Base-by-base conservation (phyloP, 345 rosid species). In the Leavenworthia alabamica region DNA sequence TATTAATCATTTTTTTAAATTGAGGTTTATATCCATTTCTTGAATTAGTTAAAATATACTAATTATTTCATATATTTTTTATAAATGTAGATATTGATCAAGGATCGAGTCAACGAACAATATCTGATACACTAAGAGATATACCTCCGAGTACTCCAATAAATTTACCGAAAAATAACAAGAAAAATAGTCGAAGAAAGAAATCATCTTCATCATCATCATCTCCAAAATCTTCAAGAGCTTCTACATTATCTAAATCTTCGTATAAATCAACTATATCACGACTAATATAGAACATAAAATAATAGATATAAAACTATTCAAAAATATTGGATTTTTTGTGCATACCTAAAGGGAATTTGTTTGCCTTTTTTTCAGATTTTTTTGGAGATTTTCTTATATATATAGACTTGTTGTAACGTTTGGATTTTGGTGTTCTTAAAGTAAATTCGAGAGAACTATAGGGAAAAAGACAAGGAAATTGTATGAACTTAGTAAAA, bases 251-350 rank as follows among this genome's bases (percentile, higher is more conserved):
- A 9, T 71, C 70, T 36, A 71, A 71, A 49, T 71, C 75, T 63
- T 56, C 66, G 2, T 71, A 71, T 42, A 71, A 71, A 71, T 71
- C 70, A 41, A 64, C 66, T 42, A 49, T 71, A n/a, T 71, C 70
- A 0, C 60, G 55, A 64, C 20, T 71, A 71, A 57, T 48, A 4
- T 71, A 71, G 37, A 56, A 41, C 29, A 41, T 48, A 64, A 33
- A 12, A 28, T 32, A 45, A 32, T 48, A 70, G 39, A 15, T 37
- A 52, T 1, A 8, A 50, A 49, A 23, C 24, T 26, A 33, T 14
- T 24, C 20, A 47, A 33, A 62, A 46, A 15, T 37, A 22, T 47
- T 32, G 19, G 12, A 33, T 19, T 28, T 32, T 60, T 69, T 69
- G 67, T 70, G 64, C 63, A 70, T 53, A 62, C 51, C 62, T 28